phyloP scores from a whole-genome alignment of 805 yeast genomes.

The Metschnikowia matae region DNA sequence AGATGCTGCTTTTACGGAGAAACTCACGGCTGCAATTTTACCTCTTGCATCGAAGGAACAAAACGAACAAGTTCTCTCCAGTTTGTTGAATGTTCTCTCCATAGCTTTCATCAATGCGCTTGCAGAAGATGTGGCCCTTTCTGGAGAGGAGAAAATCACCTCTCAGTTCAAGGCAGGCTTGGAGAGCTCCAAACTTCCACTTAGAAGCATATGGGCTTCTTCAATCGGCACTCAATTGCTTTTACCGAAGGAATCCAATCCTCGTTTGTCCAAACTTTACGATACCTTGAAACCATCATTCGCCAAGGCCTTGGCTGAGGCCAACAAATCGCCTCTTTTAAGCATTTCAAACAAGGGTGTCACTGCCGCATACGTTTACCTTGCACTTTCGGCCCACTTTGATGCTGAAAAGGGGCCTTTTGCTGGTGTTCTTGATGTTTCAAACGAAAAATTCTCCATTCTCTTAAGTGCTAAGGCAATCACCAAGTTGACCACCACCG shows the following conservation, averaged over 20 bases:
- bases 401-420: constrained; percentile 6
- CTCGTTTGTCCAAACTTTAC: constrained; percentile 6
- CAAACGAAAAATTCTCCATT: constrained; percentile 46
- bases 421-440: constrained; percentile 20
- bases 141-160: constrained; percentile 16
- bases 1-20: constrained; percentile 17
- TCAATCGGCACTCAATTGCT: constrained; percentile 40
- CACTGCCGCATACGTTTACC: constrained; percentile 50
- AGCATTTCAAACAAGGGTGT: constrained; percentile 50
- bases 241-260: constrained; percentile 4
- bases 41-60: constrained; percentile 67
- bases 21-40: constrained; percentile 41
- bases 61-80: constrained; percentile 59
- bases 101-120: constrained; percentile 34
- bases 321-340: constrained; percentile 49
- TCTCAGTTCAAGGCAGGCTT: constrained; percentile 53
- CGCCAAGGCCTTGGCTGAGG: constrained; percentile 35
- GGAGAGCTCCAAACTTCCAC: constrained; percentile 55
- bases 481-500: constrained; percentile 46
- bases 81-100: constrained; percentile 48
- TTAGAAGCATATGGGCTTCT: constrained; percentile 66
- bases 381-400: constrained; percentile 22
- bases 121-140: constrained; percentile 4
- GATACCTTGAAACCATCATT: constrained; percentile 22
- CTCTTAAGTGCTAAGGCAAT: constrained; percentile 45